Evolutionary conservation across 1,284 basidiomycete species (phyloP), one percentile per base, ranked within the genome.

Genomic region (Boletellus deceptivus): DNA sequence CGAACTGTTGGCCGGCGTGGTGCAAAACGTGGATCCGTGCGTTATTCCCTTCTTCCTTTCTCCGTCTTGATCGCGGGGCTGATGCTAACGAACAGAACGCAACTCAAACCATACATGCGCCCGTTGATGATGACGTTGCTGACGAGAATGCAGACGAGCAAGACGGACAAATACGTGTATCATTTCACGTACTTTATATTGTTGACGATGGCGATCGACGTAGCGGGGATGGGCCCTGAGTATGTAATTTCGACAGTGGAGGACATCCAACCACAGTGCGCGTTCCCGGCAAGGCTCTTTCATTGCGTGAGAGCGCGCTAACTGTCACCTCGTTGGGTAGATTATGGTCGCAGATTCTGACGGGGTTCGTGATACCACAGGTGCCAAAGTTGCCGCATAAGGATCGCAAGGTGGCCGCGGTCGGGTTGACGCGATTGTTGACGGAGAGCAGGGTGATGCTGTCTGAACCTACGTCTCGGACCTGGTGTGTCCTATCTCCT

Each of bases 131-230:
- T 94, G 68, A 86, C 90, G 17, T 76, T 98, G 20, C 75, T 98
- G 29, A 96, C 84, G 8, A 73, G 94, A 45, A 78, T 98, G 71
- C 94, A 98, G 63, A 80, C 81, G 20, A 92, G 82, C 73, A 94
- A 94, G 70, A 97, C 95, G 31, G 88, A 95, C 55, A 89, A 85
- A 68, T 97, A 90, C 69, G 84, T 88, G 9, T 91, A 94, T 64
- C 79, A 84, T 43, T 89, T 98, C 62, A 80, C 90, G 10, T 79
- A 84, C 61, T 94, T 97, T 70, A 70, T 96, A 50, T 72, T 87
- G 33, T 89, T 84, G 67, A 74, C 80, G 16, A 81, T 89, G 67
- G 91, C 91, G 7, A 70, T 97, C 56, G 77, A 89, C 49, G 82
- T 84, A 22, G 79, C 84, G 1, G 90, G 86, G 2, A 70, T 91